These are phyloP conservation scores for Yamadazyma kanchanaburiensis DNA, from an alignment of 1,139 yeast genomes.

Conservation along the genomic window DNA sequence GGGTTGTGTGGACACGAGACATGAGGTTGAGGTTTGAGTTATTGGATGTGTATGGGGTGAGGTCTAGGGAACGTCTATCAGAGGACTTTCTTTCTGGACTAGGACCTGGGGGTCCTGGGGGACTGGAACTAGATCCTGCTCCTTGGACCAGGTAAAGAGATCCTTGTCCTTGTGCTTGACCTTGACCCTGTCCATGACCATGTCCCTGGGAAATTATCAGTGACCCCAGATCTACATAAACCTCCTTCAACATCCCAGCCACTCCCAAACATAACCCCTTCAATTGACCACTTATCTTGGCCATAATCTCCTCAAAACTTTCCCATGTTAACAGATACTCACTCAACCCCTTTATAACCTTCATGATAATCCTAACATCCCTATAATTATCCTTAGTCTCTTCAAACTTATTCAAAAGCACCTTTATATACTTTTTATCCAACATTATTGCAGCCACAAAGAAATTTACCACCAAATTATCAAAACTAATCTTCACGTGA, in stretches of 20 bases:
- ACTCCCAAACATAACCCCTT: constrained; percentile 30
- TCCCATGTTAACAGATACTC: constrained; percentile 25
- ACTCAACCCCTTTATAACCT: constrained; percentile 36
- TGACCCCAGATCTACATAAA: constrained; percentile 13
- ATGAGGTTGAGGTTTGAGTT: constrained; percentile 8
- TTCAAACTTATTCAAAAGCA: constrained; percentile 22
- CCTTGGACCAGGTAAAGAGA: too few species aligned
- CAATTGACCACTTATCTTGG: constrained; percentile 18
- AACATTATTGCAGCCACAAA: constrained; percentile 43
- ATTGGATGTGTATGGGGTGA: too few species aligned
- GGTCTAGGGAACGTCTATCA: too few species aligned
- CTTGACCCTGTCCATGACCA: too few species aligned
- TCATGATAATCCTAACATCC: constrained; percentile 31
- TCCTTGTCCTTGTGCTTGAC: constrained; percentile 7
- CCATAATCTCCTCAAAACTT: constrained; percentile 23
- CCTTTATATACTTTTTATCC: constrained; percentile 27
- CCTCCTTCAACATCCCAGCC: constrained; percentile 25
- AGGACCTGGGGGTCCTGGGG: too few species aligned
- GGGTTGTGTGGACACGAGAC: too few species aligned
- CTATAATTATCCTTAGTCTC: constrained; percentile 26
- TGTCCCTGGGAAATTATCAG: too few species aligned
- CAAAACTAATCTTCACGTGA: constrained; percentile 10
- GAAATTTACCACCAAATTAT: constrained; percentile 33
- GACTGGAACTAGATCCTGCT: too few species aligned
- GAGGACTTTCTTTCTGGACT: too few species aligned